Evolutionary conservation across 768 basidiomycete genomes (phyloP).

Genomic region (Suillus americanus): DNA sequence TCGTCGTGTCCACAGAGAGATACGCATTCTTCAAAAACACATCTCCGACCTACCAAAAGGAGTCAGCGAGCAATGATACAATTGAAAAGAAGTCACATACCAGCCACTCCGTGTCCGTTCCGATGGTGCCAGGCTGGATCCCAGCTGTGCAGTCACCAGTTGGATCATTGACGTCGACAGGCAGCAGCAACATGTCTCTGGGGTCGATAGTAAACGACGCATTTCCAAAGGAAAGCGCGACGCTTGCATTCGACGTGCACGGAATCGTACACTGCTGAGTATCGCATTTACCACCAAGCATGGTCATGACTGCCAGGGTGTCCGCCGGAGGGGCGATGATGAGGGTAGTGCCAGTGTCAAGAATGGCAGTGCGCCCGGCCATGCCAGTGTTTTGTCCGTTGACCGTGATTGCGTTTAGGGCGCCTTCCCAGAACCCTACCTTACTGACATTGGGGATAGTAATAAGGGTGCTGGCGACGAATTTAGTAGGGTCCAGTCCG

Average conservation of each 20-base stretch:
- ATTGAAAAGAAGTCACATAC: conserved; percentile 37
- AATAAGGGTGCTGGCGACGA: conserved; percentile 56
- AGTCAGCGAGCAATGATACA: background rate
- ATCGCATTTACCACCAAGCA: conserved; percentile 54
- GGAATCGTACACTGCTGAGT: conserved; percentile 60
- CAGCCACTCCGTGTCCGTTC: conserved; percentile 64
- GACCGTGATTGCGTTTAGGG: conserved; percentile 56
- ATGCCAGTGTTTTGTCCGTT: conserved; percentile 54
- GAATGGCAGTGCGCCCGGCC: conserved; percentile 66
- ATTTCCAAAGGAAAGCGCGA: conserved; percentile 62
- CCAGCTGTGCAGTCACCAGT: conserved; percentile 69
- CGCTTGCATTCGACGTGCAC: conserved; percentile 52
- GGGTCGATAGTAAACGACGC: conserved; percentile 61
- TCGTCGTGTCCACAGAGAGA: conserved; percentile 60
- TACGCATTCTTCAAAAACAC: conserved; percentile 80
- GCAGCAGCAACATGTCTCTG: conserved; percentile 60
- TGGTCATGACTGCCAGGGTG: conserved; percentile 54
- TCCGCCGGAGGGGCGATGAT: conserved; percentile 46
- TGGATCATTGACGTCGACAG: conserved; percentile 49
- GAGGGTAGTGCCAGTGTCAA: conserved; percentile 50
- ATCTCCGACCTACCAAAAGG: conserved; percentile 49
- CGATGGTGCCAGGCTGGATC: conserved; percentile 62
- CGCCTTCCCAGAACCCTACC: conserved; percentile 80
- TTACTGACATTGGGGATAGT: conserved; percentile 62
- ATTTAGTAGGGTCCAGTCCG: conserved; percentile 68